phyloP scores from a whole-genome alignment of 345 rosid species.

The Hirschfeldia incana region DNA sequence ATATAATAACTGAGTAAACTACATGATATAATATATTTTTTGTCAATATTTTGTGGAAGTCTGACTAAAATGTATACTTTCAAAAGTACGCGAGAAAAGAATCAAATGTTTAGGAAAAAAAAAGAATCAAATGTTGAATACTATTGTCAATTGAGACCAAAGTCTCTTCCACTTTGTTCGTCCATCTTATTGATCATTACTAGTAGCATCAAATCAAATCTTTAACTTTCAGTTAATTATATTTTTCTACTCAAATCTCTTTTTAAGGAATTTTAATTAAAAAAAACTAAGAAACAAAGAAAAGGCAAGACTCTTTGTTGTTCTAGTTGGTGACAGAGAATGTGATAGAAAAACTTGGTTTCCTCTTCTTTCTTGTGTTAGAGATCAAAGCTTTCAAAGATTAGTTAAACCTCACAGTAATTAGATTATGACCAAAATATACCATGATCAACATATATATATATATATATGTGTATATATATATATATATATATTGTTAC shows the following conservation, averaged over 20 bases:
- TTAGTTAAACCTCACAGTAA: not conserved
- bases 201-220: conserved; percentile 43
- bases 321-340: conserved; percentile 14
- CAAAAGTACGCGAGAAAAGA: conserved; percentile 22
- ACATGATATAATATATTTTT: no score
- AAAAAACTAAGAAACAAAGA: conserved; percentile 2
- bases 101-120: conserved; percentile 15
- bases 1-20: no score
- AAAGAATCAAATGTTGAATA: conserved; percentile 46
- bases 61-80: no score
- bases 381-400: not conserved
- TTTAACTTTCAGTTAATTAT: conserved; percentile 31
- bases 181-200: conserved; percentile 33
- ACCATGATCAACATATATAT: conserved; percentile 18
- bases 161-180: conserved; percentile 37
- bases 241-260: conserved; percentile 25
- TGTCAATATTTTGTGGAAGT: no score
- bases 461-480: no score
- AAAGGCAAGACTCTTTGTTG: conserved; percentile 27
- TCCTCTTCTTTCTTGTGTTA: not conserved
- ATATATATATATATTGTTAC: not conserved
- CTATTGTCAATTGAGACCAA: conserved; percentile 62
- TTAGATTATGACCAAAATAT: conserved; percentile 10
- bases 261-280: conserved; percentile 5
- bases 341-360: not conserved